Percentiles rank a stretch among this genome's conserved stretches.
These are phyloP conservation scores for Boletus insuetus DNA, from an alignment of 768 basidiomycete species.

Conservation along the genomic window DNA sequence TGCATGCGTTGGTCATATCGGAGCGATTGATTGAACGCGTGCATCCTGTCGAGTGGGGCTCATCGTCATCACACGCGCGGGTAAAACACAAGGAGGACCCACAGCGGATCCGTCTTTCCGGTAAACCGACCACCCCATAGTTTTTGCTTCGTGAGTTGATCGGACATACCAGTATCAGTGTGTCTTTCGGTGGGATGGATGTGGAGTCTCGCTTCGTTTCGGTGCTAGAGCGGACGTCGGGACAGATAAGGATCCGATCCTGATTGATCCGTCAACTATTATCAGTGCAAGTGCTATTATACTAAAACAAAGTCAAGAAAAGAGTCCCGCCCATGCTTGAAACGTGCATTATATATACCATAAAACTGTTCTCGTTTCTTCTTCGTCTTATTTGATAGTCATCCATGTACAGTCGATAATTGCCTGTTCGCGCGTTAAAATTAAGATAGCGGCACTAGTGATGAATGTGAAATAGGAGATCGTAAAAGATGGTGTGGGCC, in stretches of 20 bases:
- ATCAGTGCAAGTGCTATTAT: no score
- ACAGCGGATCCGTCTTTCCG: constrained; percentile 71
- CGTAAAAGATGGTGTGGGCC: constrained; percentile 10
- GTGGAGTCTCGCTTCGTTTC: no score
- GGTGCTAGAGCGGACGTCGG: background rate
- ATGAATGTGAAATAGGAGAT: constrained; percentile 6
- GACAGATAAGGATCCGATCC: background rate
- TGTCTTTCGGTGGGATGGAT: background rate
- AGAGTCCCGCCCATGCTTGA: background rate
- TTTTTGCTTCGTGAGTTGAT: constrained; percentile 60
- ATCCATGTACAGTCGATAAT: constrained; percentile 9
- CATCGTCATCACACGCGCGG: background rate
- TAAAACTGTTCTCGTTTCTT: constrained; percentile 3
- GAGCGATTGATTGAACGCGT: constrained; percentile 95
- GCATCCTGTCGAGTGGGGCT: constrained; percentile 64
- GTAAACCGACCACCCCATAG: constrained; percentile 90
- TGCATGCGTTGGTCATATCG: constrained; percentile 95
- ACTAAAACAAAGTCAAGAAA: constrained; percentile 1
- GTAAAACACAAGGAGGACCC: background rate
- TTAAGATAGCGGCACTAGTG: background rate
- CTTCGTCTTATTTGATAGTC: background rate
- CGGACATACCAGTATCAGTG: constrained; percentile 19
- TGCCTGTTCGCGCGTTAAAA: background rate
- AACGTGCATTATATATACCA: constrained; percentile 3
- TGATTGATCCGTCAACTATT: no score